Base-by-base conservation (phyloP, 2,329 filamentous ascomycete genomes). In the Aspergillus ibericus region DNA sequence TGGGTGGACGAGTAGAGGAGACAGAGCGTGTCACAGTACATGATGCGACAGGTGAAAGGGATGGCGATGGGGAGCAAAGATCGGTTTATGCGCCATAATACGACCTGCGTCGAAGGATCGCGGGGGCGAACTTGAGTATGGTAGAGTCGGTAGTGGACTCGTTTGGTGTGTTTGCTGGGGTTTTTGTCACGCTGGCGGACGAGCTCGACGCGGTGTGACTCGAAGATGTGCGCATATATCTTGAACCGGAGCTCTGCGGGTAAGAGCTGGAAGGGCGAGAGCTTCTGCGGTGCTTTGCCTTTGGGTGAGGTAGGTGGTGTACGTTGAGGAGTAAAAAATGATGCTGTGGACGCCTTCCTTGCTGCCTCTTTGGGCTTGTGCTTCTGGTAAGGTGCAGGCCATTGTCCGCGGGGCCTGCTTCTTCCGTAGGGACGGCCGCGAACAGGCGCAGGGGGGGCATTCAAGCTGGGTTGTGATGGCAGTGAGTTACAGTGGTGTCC, bases 161-260 rank as follows among this genome's bases (percentile, higher is more conserved):
- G 77, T 0, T 86, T 85, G 55, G 88, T 81, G 25, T 75, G 59
- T 34, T 62, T 72, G 16, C 81, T 78, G 50, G 18, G 16, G 6
- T 42, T 10, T 22, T 42, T 42, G 10, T 42, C 38, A 7, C 38
- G 18, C 20, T 20, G 18, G n/a, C 62, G 64, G 16, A 62, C 2
- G 32, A 69, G 63, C 16, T 65, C 60, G 20, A 68, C 62, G 15
- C 65, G 61, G 38, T 59, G 58, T 10, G 52, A 55, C 4, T 79
- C 73, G 62, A 91, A 88, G 62, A 87, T 81, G 64, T 86, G 79
- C 38, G 80, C 81, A 70, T 92, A 92, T 12, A 93, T 83, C 66
- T 85, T 84, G 59, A 88, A 78, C 7, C 90, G 86, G 29, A 93
- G 73, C 69, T 93, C 90, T 0, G 84, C 81, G 0, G 90, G 89